Base-by-base conservation (phyloP, 768 basidiomycete genomes). In the Lactarius vividus region DNA sequence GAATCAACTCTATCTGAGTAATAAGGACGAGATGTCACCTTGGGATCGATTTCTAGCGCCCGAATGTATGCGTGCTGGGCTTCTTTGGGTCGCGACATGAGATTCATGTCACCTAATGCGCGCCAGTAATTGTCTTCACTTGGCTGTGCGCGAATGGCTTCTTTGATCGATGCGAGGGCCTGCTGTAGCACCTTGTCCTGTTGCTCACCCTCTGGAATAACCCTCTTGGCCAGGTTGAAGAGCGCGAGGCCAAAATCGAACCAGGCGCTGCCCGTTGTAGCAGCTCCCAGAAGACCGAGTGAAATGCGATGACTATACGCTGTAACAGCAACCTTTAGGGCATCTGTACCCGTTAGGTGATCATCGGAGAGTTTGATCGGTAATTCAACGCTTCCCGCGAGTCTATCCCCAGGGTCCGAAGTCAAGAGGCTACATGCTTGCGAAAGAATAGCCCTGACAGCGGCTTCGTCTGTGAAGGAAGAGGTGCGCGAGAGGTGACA, bases 21-120 rank as follows among this genome's bases (percentile, higher is more conserved):
- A 64, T 62, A 23, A 58, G 29, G 18, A 60, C 33, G 23, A 33
- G 20, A 42, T 75, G 78, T 56, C 67, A 91, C 93, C 82, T 96
- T 96, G 0, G 84, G 76, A 73, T 98, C 88, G 44, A 92, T 79
- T 71, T 98, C 96, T 55, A 98, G 76, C 5, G 95, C 89, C 64
- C 85, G 89, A 73, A 98, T 87, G 71, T 93, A 97, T 4, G 93
- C 91, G 77, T 98, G 94, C 75, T 99, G 96, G 3, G 93, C 88
- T 1, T 85, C 80, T 70, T 86, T 89, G 0, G 89, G 83, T 52
- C 90, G 86, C 16, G 78, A 79, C 9, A 82, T 71, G 71, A 94
- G 91, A 64, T 88, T 80, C 18, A 89, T 80, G 69, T 88, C 84
- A 0, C 91, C 97, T 33, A 98, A 77, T 1, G 91, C 86, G 68